Percentiles rank a stretch among this genome's conserved stretches.
These are phyloP conservation scores for Leishmania arabica DNA, from an alignment of 208 protist species.

Conservation along the genomic window DNA sequence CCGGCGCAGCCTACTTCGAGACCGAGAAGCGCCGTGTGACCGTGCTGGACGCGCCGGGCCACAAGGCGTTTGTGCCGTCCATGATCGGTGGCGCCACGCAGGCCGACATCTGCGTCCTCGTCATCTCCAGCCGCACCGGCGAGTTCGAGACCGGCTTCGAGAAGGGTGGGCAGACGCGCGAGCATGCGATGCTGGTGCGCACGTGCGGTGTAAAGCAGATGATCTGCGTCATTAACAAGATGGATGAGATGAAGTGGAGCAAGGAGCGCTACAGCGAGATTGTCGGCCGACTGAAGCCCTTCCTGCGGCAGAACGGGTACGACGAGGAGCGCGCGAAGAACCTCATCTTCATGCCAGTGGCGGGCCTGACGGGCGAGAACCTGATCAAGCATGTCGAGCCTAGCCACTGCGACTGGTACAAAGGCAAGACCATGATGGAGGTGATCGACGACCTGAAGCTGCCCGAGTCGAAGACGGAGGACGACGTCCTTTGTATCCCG, in stretches of 20 bases:
- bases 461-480: conserved; percentile 77
- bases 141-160: conserved; percentile 99
- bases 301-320: conserved; percentile 96
- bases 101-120: conserved; percentile 98
- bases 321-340: conserved; percentile 84
- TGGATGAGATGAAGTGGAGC: conserved; percentile 98
- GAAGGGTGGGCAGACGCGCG: conserved; percentile 98
- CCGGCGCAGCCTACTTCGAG: conserved; percentile 96
- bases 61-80: conserved; percentile 98
- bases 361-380: conserved; percentile 95
- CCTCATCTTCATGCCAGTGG: conserved; percentile 96
- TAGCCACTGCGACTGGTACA: conserved; percentile 91
- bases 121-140: conserved; percentile 98
- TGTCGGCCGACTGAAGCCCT: conserved; percentile 93
- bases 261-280: conserved; percentile 97
- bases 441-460: conserved; percentile 89
- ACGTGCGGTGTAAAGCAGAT: conserved; percentile 97
- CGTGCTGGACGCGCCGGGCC: conserved; percentile 99
- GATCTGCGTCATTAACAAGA: conserved; percentile 99
- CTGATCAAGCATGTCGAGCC: conserved; percentile 82
- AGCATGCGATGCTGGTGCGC: conserved; percentile 99
- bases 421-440: conserved; percentile 92
- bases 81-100: conserved; percentile 99
- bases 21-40: conserved; percentile 97
- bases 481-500: conserved; percentile 93